Evolutionary conservation across 208 protist species (phyloP).

Genomic region (Angomonas ambiguus): DNA sequence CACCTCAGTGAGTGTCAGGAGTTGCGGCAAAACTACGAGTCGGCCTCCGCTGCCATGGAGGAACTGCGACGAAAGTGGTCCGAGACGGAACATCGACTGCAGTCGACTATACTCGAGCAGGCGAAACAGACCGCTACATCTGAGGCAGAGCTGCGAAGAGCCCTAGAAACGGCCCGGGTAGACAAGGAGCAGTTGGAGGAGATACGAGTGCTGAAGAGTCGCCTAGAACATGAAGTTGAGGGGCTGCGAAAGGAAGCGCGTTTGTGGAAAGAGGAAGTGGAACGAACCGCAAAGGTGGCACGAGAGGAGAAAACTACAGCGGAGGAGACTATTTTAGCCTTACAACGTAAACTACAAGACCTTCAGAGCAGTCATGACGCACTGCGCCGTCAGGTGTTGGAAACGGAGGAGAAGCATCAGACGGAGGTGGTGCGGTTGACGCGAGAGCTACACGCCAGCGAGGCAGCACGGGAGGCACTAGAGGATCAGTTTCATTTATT

Average conservation of each 20-base stretch:
- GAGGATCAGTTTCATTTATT: slow-evolving; percentile 68
- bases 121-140: slow-evolving; percentile 24
- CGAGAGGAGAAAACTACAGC: slow-evolving; percentile 25
- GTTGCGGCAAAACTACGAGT: slow-evolving; percentile 32
- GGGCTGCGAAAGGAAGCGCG: slow-evolving; percentile 31
- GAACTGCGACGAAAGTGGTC: slow-evolving; percentile 16
- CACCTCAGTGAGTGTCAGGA: slow-evolving; percentile 37
- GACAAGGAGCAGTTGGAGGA: slow-evolving; percentile 13
- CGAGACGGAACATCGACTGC: slow-evolving; percentile 26
- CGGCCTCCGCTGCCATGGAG: slow-evolving; percentile 13
- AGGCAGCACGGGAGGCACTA: slow-evolving; percentile 65
- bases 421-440: slow-evolving; percentile 53
- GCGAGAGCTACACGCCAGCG: slow-evolving; percentile 85
- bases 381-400: slow-evolving; percentile 18
- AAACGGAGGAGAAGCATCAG: slow-evolving; percentile 45
- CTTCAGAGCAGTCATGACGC: slow-evolving; percentile 33
- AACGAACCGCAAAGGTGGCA: slow-evolving; percentile 22
- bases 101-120: slow-evolving; percentile 24
- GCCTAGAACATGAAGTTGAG: slow-evolving; percentile 26
- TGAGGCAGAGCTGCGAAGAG: slow-evolving; percentile 19
- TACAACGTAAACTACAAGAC: slow-evolving; percentile 31
- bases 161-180: slow-evolving; percentile 15
- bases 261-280: slow-evolving; percentile 50
- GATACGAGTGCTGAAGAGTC: slow-evolving; percentile 19
- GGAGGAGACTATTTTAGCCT: slow-evolving; percentile 33